These are phyloP conservation scores for Hura crepitans DNA, from an alignment of 441 rosid species.

Conservation along the genomic window DNA sequence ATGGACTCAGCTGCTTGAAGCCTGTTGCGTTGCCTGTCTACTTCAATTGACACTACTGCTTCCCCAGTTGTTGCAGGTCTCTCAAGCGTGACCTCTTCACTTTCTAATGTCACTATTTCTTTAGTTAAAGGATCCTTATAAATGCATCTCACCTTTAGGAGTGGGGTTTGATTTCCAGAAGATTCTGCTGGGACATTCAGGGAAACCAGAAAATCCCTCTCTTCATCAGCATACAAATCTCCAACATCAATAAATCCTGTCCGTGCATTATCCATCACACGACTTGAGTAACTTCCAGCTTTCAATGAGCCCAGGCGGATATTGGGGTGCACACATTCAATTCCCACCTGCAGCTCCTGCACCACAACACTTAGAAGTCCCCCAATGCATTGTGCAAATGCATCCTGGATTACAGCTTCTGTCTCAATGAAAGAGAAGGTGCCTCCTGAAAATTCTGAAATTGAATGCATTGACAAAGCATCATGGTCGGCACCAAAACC, in stretches of 20 bases:
- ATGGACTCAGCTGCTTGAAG: constrained; percentile 85
- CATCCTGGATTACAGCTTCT: constrained; percentile 87
- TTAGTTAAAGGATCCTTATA: constrained; percentile 78
- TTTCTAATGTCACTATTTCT: constrained; percentile 49
- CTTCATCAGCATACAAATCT: constrained; percentile 96
- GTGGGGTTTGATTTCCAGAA: constrained; percentile 39
- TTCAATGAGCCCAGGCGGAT: constrained; percentile 54
- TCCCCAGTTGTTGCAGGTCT: constrained; percentile 54
- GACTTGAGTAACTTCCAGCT: constrained; percentile 80
- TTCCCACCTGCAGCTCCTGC: constrained; percentile 58
- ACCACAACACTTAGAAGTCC: constrained; percentile 82
- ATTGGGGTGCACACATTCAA: constrained; percentile 46
- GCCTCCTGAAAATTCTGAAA: constrained; percentile 86
- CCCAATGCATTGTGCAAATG: constrained; percentile 98
- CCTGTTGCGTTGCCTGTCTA: constrained; percentile 90
- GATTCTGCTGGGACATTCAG: constrained; percentile 52
- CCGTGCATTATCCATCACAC: constrained; percentile 39
- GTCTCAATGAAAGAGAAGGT: constrained; percentile 94
- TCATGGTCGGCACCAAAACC: constrained; percentile 97
- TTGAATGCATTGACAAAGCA: constrained; percentile 88
- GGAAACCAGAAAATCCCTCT: constrained; percentile 71
- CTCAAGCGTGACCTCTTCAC: constrained; percentile 48
- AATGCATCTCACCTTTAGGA: constrained; percentile 68
- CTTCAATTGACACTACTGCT: constrained; percentile 63
- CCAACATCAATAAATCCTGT: constrained; percentile 71